These are phyloP conservation scores for Phytophthora constricta DNA, from an alignment of 352 stramenopile genomes.

Conservation along the genomic window DNA sequence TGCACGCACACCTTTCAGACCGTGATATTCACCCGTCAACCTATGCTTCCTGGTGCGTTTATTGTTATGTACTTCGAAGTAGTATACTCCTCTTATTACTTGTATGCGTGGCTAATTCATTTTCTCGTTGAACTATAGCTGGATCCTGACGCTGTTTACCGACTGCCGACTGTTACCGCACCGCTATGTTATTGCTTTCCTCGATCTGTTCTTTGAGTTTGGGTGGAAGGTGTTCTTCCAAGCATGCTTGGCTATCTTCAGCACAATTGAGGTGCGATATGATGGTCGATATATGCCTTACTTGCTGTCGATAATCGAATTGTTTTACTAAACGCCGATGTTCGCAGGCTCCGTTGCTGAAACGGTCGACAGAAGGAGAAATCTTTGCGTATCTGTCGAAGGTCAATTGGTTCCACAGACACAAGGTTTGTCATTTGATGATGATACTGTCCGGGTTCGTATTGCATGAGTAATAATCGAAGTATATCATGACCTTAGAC, in stretches of 20 bases:
- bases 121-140: conserved; percentile 25
- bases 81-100: too few relatives aligned
- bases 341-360: conserved; percentile 28
- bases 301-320: background rate
- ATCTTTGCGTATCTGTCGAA: conserved; percentile 46
- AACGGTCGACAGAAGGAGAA: conserved; percentile 24
- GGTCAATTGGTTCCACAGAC: conserved; percentile 42
- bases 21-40: conserved; percentile 52
- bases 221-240: conserved; percentile 61
- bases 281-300: too few relatives aligned
- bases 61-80: conserved; percentile 1
- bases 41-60: conserved; percentile 54
- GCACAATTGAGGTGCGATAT: conserved; percentile 32
- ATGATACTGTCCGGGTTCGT: too few relatives aligned
- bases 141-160: conserved; percentile 63
- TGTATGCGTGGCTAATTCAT: too few relatives aligned
- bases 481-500: conserved; percentile 14
- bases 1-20: conserved; percentile 55
- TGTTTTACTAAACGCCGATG: background rate
- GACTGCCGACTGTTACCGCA: conserved; percentile 51
- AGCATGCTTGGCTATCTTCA: conserved; percentile 48
- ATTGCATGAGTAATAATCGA: background rate
- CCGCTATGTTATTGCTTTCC: conserved; percentile 43
- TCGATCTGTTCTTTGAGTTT: conserved; percentile 59
- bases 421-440: conserved; percentile 34